Conservation (phyloP, 2,329 filamentous ascomycete genomes). For the Ilyonectria destructans region DNA sequence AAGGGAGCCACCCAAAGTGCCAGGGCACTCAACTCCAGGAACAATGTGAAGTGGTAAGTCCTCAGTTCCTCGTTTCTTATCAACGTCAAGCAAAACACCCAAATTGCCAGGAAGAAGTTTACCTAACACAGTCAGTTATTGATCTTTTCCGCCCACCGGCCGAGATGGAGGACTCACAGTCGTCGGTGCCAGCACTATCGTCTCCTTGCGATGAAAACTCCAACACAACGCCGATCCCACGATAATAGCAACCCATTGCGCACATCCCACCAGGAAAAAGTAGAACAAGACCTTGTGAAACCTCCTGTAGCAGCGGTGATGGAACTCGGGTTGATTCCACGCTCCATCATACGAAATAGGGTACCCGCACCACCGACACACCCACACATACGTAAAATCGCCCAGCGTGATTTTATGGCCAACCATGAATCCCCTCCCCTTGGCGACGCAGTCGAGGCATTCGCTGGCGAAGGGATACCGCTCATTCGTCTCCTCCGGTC, state of each 20-base stretch:
- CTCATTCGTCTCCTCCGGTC: constrained; percentile 48
- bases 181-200: constrained; percentile 54
- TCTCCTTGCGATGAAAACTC: constrained; percentile 53
- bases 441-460: constrained; percentile 59
- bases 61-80: constrained; percentile 54
- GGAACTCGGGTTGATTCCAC: constrained; percentile 59
- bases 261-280: constrained; percentile 58
- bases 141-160: neutral
- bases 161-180: constrained; percentile 50
- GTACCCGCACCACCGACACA: constrained; percentile 64
- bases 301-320: constrained; percentile 57
- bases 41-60: constrained; percentile 59
- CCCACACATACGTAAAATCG: constrained; percentile 54
- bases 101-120: constrained; percentile 57
- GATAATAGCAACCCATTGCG: constrained; percentile 57
- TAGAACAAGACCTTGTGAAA: constrained; percentile 57
- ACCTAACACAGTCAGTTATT: constrained; percentile 44
- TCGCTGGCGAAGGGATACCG: constrained; percentile 58
- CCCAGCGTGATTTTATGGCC: constrained; percentile 58
- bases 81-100: constrained; percentile 54
- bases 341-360: constrained; percentile 54
- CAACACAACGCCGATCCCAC: constrained; percentile 58
- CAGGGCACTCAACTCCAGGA: constrained; percentile 53
- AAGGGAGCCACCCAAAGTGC: constrained; percentile 48
- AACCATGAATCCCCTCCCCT: constrained; percentile 54